Evolutionary conservation across 495 filamentous ascomycete species (phyloP), one percentile per base, ranked within the genome.

Genomic region (Copromyces sp.): DNA sequence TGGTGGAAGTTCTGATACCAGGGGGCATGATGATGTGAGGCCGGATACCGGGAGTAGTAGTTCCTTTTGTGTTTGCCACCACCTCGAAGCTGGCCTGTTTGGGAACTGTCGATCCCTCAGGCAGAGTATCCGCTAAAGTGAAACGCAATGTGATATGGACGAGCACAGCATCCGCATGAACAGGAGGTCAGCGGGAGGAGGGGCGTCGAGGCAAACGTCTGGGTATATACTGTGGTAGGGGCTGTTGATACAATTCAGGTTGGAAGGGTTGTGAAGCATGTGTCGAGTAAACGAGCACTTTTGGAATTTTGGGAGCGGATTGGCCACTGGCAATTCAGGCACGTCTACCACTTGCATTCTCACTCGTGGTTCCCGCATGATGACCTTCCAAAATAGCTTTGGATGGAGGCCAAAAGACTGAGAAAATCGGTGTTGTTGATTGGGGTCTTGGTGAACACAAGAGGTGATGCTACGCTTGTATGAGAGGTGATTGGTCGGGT

Each of bases 221-320:
- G 82, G 80, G 84, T 85, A 86, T 86, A 85, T 85, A 61, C 53
- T 61, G 29, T 61, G 29, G 53, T 61, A 86, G 84, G 84, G 84
- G 82, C 82, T 85, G 84, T 81, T 85, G 84, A 85, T 75, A 84
- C 83, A 80, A 9, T 35, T 32, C 29, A 9, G 53, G 53, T 35
- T 61, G 53, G 53, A 61, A 61, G 53, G 53, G 53, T 35, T 5
- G 53, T 61, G 77, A 76, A 73, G 68, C 74, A 75, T 79, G 78
- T 75, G 72, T 79, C 77, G 74, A 81, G 40, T 53, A 71, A 70
- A 68, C 44, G 73, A 74, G 73, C 70, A 78, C 71, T 78, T 72
- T 72, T 68, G 76, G 76, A 6, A 35, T 3, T 61, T 61, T 61
- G 6, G 29, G 53, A 61, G 53, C 53, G 53, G 53, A 61, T 61